phyloP scores from a whole-genome alignment of 2,329 filamentous ascomycete genomes.

The Paraconiothyrium brasiliense region DNA sequence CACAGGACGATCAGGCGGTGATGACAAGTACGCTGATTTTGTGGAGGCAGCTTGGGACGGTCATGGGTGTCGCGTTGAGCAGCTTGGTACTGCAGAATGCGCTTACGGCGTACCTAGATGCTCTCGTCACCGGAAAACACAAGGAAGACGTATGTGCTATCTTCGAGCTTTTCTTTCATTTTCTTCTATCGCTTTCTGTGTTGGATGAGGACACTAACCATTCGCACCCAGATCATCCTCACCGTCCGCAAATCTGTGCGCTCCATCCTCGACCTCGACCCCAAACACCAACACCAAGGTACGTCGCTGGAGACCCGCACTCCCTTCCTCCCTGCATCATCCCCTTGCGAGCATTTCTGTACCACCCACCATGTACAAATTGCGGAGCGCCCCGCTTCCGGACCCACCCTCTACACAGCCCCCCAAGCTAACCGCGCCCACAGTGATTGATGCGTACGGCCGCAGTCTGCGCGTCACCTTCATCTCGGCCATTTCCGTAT shows the following conservation, averaged over 20 bases:
- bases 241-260: slow-evolving; percentile 61
- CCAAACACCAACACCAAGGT: slow-evolving; percentile 60
- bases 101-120: slow-evolving; percentile 67
- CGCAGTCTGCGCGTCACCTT: slow-evolving; percentile 54
- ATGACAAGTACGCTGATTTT: slow-evolving; percentile 74
- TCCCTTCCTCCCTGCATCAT: not conserved
- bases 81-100: slow-evolving; percentile 79
- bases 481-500: slow-evolving; percentile 51
- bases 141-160: slow-evolving; percentile 58
- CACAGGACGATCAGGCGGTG: slow-evolving; percentile 56
- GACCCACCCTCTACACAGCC: slow-evolving; percentile 26
- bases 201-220: slow-evolving; percentile 15
- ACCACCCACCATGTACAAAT: not conserved
- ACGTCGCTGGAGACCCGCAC: slow-evolving; percentile 18
- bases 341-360: not conserved
- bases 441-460: slow-evolving; percentile 52
- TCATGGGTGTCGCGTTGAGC: slow-evolving; percentile 76
- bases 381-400: slow-evolving; percentile 2
- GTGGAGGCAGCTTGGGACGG: slow-evolving; percentile 75
- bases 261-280: slow-evolving; percentile 57
- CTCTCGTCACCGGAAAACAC: slow-evolving; percentile 66
- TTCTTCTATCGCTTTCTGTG: not conserved
- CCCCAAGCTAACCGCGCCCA: slow-evolving; percentile 27
- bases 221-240: slow-evolving; percentile 50
- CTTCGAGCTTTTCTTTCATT: not conserved